A percentile compares a stretch with the other conserved stretches of the same genome.
phyloP scores from a whole-genome alignment of 2,329 filamentous ascomycete species.

The Pyricularia pennisetigena region DNA sequence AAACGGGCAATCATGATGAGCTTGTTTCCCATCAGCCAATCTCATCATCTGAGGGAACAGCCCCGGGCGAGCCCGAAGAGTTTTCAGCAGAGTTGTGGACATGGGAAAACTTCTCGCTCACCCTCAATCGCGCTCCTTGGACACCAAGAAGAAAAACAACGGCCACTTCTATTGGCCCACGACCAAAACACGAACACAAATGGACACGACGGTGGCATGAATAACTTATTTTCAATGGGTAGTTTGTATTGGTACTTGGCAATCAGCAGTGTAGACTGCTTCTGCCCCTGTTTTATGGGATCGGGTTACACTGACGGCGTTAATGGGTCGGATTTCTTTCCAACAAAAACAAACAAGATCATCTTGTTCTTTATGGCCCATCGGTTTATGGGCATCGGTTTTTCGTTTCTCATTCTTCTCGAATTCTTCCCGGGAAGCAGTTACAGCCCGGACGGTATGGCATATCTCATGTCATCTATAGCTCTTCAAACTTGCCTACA shows the following conservation, averaged over 20 bases:
- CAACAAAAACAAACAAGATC: neutral
- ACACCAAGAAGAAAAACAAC: neutral
- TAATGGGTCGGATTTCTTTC: constrained; percentile 1
- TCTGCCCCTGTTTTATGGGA: constrained; percentile 1
- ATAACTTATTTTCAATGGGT: neutral
- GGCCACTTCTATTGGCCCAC: neutral
- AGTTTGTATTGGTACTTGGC: constrained; percentile 1
- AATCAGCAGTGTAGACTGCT: neutral
- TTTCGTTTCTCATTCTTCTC: neutral
- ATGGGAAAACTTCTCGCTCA: neutral
- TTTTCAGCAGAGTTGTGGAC: too few relatives aligned
- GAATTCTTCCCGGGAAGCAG: neutral
- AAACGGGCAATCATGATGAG: neutral
- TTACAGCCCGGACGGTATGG: neutral
- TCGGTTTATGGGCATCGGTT: neutral
- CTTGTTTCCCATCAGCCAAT: neutral
- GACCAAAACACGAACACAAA: neutral
- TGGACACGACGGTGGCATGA: neutral
- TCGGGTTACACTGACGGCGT: constrained; percentile 1
- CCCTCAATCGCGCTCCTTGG: neutral
- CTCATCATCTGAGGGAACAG: neutral
- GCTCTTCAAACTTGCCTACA: neutral
- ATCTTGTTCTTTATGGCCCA: neutral
- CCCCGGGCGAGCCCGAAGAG: neutral
- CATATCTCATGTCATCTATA: neutral